A percentile compares a stretch with the other conserved stretches of the same genome.
Conservation (phyloP, 2,329 filamentous ascomycete species). For the Colletotrichum sojae region DNA sequence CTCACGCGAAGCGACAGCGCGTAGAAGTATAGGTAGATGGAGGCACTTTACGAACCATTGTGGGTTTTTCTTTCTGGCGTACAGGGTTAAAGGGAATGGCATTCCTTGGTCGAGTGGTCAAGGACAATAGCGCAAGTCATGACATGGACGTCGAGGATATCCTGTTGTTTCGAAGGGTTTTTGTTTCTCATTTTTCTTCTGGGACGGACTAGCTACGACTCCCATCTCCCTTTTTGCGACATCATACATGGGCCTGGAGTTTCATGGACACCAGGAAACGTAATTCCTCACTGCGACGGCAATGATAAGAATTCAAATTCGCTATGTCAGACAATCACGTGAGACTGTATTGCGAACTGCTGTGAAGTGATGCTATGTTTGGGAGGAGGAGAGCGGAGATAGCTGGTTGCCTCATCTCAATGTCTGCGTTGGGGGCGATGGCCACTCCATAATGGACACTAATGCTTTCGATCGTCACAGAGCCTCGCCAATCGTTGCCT, state of each 20-base stretch:
- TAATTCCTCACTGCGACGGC: constrained; percentile 18
- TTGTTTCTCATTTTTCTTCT: constrained; percentile 26
- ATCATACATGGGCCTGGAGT: constrained; percentile 39
- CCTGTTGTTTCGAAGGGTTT: constrained; percentile 31
- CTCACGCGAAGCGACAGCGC: not conserved
- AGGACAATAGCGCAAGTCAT: constrained; percentile 38
- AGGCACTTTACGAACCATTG: constrained; percentile 24
- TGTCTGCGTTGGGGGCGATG: no score
- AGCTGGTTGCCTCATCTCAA: no score
- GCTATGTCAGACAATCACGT: no score
- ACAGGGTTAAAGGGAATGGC: constrained; percentile 33
- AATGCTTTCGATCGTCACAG: no score
- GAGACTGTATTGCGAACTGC: no score
- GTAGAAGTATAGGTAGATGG: constrained; percentile 12
- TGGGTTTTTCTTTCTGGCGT: constrained; percentile 25
- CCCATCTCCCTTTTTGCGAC: constrained; percentile 29
- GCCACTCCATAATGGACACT: no score
- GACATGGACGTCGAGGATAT: constrained; percentile 38
- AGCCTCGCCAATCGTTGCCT: no score
- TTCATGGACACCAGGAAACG: constrained; percentile 33
- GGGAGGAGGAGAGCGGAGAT: no score
- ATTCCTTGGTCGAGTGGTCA: constrained; percentile 36
- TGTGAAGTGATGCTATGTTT: no score
- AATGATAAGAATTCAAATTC: constrained; percentile 25
- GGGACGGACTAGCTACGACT: constrained; percentile 28